Evolutionary conservation across 1,284 basidiomycete species (phyloP).

Genomic region (Spongispora temasekensis): DNA sequence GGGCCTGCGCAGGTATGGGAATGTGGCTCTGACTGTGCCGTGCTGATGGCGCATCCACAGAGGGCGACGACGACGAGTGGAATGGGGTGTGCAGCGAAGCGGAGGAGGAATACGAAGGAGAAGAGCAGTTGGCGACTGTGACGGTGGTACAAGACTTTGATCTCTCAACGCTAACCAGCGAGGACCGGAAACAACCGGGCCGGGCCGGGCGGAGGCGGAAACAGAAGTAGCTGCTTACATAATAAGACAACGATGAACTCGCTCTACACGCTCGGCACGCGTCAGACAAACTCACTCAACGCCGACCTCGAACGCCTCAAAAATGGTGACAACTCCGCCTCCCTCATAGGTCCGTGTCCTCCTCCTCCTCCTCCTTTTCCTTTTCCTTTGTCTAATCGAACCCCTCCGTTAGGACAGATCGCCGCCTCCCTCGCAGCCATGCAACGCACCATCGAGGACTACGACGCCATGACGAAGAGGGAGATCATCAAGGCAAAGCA

Average conservation of each 20-base stretch:
- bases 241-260: slow-evolving; percentile 72
- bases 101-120: slow-evolving; percentile 71
- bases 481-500: slow-evolving; percentile 94
- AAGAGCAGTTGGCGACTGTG: slow-evolving; percentile 78
- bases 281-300: slow-evolving; percentile 88
- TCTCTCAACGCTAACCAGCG: slow-evolving; percentile 58
- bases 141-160: slow-evolving; percentile 83
- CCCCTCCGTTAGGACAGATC: slow-evolving; percentile 79
- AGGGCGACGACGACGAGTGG: slow-evolving; percentile 45
- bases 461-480: slow-evolving; percentile 92
- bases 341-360: slow-evolving; percentile 74
- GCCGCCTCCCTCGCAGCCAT: slow-evolving; percentile 91
- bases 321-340: slow-evolving; percentile 77
- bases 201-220: slow-evolving; percentile 57
- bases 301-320: slow-evolving; percentile 82
- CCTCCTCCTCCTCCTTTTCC: too few relatives aligned
- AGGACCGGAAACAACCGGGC: slow-evolving; percentile 45
- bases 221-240: slow-evolving; percentile 9
- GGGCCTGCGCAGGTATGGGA: slow-evolving; percentile 47
- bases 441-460: slow-evolving; percentile 91
- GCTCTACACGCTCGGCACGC: slow-evolving; percentile 88
- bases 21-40: neutral
- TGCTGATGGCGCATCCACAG: slow-evolving; percentile 16
- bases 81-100: slow-evolving; percentile 32
- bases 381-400: slow-evolving; percentile 4